phyloP scores from a whole-genome alignment of 2,329 filamentous ascomycete species.

The Amauroascus niger region DNA sequence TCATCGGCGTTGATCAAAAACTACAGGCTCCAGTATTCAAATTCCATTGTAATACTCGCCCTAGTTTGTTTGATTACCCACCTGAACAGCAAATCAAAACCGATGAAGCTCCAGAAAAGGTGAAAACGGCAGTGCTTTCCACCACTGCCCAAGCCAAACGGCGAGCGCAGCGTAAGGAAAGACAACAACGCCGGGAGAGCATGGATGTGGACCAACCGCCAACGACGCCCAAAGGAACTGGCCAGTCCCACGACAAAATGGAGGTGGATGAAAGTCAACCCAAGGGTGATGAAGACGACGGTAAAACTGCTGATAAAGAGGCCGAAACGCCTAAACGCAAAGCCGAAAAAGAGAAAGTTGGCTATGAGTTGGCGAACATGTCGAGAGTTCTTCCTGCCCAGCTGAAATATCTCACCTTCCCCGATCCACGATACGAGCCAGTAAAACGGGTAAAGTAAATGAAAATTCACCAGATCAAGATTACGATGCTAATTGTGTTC shows the following conservation, averaged over 20 bases:
- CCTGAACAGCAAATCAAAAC: conserved; percentile 92
- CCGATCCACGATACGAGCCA: conserved; percentile 80
- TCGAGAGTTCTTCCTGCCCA: conserved; percentile 84
- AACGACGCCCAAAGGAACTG: conserved; percentile 57
- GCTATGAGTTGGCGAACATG: conserved; percentile 96
- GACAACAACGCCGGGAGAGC: conserved; percentile 76
- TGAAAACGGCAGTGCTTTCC: conserved; percentile 89
- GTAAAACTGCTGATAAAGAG: conserved; percentile 48
- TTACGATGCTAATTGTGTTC: conserved; percentile 30
- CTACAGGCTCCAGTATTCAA: conserved; percentile 90
- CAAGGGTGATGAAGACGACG: conserved; percentile 57
- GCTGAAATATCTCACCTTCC: conserved; percentile 91
- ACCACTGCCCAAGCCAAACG: conserved; percentile 96
- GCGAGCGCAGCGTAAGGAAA: conserved; percentile 86
- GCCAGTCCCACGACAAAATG: conserved; percentile 69
- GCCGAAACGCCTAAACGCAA: conserved; percentile 68
- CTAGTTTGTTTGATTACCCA: conserved; percentile 94
- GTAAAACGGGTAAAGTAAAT: conserved; percentile 65
- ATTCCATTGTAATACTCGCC: conserved; percentile 87
- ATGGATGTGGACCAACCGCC: conserved; percentile 87
- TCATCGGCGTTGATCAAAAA: conserved; percentile 90
- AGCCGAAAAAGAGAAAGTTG: conserved; percentile 88
- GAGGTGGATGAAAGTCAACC: conserved; percentile 49
- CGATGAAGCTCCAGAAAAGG: conserved; percentile 84
- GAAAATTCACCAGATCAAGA: background rate